Evolutionary conservation across 2,329 filamentous ascomycete genomes (phyloP).

Genomic region (Ophiostoma sp.): DNA sequence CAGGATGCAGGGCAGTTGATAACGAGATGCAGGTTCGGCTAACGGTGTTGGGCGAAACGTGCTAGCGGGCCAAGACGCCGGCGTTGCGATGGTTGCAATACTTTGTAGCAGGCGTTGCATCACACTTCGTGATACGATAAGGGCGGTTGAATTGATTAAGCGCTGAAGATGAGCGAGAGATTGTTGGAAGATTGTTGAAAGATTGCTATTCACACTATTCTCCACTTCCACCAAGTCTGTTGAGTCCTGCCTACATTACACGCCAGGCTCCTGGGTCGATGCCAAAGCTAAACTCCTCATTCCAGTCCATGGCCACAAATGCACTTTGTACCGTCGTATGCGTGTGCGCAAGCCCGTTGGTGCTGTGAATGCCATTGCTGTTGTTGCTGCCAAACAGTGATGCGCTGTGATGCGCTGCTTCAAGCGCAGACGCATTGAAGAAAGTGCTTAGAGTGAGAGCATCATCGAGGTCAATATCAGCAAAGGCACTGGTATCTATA

Average conservation of each 20-base stretch:
- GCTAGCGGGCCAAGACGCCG: conserved; percentile 18
- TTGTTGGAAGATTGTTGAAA: neutral
- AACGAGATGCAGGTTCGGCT: neutral
- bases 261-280: neutral
- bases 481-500: neutral
- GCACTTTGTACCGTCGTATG: neutral
- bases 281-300: conserved; percentile 19
- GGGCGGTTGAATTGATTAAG: conserved; percentile 7
- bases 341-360: neutral
- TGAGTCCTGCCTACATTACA: neutral
- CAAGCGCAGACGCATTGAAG: conserved; percentile 16
- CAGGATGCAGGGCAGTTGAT: neutral
- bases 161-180: neutral
- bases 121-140: neutral
- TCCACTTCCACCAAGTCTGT: neutral
- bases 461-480: conserved; percentile 20
- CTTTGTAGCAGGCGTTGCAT: no score
- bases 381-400: neutral
- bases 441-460: conserved; percentile 7
- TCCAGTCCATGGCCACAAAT: conserved; percentile 21
- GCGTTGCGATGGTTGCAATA: neutral
- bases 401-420: neutral
- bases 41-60: conserved; percentile 6
- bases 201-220: neutral
- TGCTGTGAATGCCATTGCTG: neutral